A percentile compares a stretch with the other conserved stretches of the same genome.
Evolutionary conservation across 306 rosid species (phyloP).

Genomic region (Prunus mongolica): DNA sequence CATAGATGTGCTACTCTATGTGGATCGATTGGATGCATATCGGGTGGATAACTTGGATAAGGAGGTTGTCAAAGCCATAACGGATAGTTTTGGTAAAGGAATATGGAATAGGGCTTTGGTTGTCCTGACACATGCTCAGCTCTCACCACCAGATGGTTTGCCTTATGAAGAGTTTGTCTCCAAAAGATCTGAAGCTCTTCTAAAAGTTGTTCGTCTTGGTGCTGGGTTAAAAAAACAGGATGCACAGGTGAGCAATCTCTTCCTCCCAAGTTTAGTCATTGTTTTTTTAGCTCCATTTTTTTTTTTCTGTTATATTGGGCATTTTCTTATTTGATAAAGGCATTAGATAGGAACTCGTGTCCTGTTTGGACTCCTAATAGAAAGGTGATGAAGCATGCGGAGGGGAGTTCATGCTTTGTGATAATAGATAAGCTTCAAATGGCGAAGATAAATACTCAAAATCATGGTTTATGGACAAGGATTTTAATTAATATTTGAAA

Average conservation of each 20-base stretch:
- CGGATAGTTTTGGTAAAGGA: constrained; percentile 77
- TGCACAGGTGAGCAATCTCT: constrained; percentile 39
- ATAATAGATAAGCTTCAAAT: neutral
- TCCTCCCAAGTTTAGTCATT: neutral
- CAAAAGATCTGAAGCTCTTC: constrained; percentile 81
- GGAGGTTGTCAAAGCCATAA: constrained; percentile 73
- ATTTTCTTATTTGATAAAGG: neutral
- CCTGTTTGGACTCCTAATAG: neutral
- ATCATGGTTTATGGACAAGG: neutral
- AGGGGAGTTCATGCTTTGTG: neutral
- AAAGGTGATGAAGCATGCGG: neutral
- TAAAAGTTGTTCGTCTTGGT: constrained; percentile 54
- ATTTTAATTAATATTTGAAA: neutral
- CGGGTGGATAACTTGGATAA: constrained; percentile 91
- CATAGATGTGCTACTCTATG: constrained; percentile 85
- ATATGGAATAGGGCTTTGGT: constrained; percentile 87
- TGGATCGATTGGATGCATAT: constrained; percentile 93
- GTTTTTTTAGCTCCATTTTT: neutral
- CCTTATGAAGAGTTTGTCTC: constrained; percentile 80
- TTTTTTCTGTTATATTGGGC: neutral
- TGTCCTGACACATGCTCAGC: constrained; percentile 88
- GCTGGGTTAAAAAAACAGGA: constrained; percentile 61
- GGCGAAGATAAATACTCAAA: neutral
- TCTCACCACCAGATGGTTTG: constrained; percentile 89
- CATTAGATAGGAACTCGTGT: neutral